Evolutionary conservation across 495 filamentous ascomycete genomes (phyloP), one percentile per base, ranked within the genome.

Genomic region (Tetracladium marchalianum): DNA sequence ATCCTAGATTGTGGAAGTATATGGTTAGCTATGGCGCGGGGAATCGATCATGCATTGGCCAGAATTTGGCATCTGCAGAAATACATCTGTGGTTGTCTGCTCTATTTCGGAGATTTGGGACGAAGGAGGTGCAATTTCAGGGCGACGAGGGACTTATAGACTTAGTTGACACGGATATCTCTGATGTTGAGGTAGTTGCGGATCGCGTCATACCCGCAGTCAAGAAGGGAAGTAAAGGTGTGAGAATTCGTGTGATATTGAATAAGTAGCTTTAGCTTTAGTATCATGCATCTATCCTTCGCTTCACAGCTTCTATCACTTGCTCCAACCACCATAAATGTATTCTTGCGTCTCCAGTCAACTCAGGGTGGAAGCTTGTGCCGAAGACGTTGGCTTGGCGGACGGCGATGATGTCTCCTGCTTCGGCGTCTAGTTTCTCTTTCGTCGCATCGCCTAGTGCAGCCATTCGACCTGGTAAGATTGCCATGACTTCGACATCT

Each of bases 281-380:
- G 24, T 17, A 9, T 44, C 31, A 34, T 35, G 22, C 1, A 9
- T 12, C 27, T 31, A 49, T 58, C 43, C 63, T 57, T 41, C 18
- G 50, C 34, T 52, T 49, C 22, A 66, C 35, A 44, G 57, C 60
- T 36, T 66, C 60, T 19, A 66, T 31, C 31, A 96, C 86, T 61
- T 89, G 75, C 53, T 72, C 62, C 58, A 98, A 56, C 92, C 92
- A 98, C 92, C 92, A 98, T 3, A 77, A 65, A 65, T 98, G 92
- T 55, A 97, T 96, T 55, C 92, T 73, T 47, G 77, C 69, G 63
- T 98, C 92, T 17, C 78, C 79, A 17, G 90, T 98, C 58, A 98
- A 63, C 62, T 98, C 93, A 0, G 93, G 92, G 58, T 98, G 93
- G 59, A 97, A 98, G 59, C 89, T 95, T 6, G 88, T 97, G 5